Percentiles rank a stretch among this genome's conserved stretches.
Evolutionary conservation across 257 asterid genomes (phyloP).

Genomic region (Solanum dulcamara): DNA sequence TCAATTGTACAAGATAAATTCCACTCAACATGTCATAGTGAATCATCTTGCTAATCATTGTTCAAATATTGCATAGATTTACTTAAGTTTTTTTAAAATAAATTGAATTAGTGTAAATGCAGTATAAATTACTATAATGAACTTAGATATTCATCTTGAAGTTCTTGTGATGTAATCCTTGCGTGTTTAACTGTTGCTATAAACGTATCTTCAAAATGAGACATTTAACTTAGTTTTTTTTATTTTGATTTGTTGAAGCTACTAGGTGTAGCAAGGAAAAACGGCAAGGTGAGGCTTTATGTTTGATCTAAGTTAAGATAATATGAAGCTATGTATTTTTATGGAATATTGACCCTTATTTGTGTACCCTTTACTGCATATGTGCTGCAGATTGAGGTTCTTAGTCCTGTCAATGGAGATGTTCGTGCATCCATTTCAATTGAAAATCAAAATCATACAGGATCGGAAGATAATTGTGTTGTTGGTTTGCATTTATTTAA

Average conservation of each 20-base stretch:
- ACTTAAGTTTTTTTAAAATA: background rate
- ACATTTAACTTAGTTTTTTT: background rate
- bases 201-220: background rate
- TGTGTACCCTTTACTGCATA: background rate
- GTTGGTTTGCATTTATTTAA: constrained; percentile 62
- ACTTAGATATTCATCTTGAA: background rate
- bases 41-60: background rate
- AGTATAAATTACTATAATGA: background rate
- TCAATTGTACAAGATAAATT: background rate
- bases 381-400: constrained; percentile 47
- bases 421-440: constrained; percentile 37
- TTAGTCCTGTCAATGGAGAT: constrained; percentile 66
- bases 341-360: background rate
- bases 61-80: background rate
- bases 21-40: background rate
- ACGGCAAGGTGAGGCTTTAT: constrained; percentile 53
- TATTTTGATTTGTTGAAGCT: constrained; percentile 16
- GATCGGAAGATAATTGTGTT: constrained; percentile 37
- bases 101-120: background rate
- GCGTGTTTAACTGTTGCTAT: background rate
- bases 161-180: background rate
- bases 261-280: constrained; percentile 68
- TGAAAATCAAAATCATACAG: constrained; percentile 19
- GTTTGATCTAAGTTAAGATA: background rate
- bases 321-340: background rate